These are phyloP conservation scores for Massariosphaeria phaeospora DNA, from an alignment of 495 filamentous ascomycete genomes.

Conservation along the genomic window DNA sequence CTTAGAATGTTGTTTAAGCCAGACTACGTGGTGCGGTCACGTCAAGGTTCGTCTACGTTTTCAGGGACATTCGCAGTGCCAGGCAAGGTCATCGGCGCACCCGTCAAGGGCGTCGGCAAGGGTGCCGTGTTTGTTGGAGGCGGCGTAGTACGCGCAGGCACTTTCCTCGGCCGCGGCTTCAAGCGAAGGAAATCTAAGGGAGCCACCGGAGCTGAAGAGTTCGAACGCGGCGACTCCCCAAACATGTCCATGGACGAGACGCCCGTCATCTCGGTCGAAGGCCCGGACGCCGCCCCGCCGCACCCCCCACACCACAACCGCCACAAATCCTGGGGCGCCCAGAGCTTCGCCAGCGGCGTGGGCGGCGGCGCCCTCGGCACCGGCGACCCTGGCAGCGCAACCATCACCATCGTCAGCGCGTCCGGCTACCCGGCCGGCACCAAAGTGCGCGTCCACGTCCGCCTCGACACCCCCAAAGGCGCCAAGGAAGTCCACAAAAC, in stretches of 20 bases:
- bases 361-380: slow-evolving; percentile 40
- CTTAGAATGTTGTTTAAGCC: slow-evolving; percentile 90
- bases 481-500: slow-evolving; percentile 80
- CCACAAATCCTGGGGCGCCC: slow-evolving; percentile 61
- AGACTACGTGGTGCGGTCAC: slow-evolving; percentile 78
- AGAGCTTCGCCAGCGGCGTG: slow-evolving; percentile 51
- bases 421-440: slow-evolving; percentile 68
- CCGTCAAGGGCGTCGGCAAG: slow-evolving; percentile 81
- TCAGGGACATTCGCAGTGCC: slow-evolving; percentile 84
- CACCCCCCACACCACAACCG: slow-evolving; percentile 50
- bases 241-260: slow-evolving; percentile 25
- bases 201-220: slow-evolving; percentile 38
- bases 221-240: slow-evolving; percentile 7
- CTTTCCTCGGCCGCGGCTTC: slow-evolving; percentile 77
- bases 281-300: slow-evolving; percentile 20
- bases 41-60: slow-evolving; percentile 91
- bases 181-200: slow-evolving; percentile 59
- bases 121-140: slow-evolving; percentile 57
- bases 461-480: slow-evolving; percentile 59
- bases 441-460: slow-evolving; percentile 76
- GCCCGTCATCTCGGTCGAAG: slow-evolving; percentile 40
- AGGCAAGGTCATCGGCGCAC: slow-evolving; percentile 89
- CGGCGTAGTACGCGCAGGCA: slow-evolving; percentile 81
- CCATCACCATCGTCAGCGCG: slow-evolving; percentile 74
- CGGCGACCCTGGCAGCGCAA: slow-evolving; percentile 66